phyloP scores from a whole-genome alignment of 2,329 filamentous ascomycete species.

The Talaromyces sp. region DNA sequence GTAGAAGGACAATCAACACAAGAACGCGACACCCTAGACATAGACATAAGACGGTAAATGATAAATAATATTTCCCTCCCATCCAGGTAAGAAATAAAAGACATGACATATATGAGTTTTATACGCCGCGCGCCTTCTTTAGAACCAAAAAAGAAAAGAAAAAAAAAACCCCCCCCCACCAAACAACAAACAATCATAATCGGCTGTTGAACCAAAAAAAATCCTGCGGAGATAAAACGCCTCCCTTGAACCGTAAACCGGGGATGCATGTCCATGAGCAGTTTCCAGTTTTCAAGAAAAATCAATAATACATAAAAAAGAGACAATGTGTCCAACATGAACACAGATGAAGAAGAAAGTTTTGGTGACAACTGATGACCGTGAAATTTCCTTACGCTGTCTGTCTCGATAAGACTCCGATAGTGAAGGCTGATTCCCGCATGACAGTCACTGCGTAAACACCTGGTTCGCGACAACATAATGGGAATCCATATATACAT shows the following conservation, averaged over 20 bases:
- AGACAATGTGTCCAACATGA: not conserved
- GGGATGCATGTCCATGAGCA: not conserved
- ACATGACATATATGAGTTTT: slow-evolving; percentile 2
- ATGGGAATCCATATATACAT: not conserved
- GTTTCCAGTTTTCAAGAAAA: not conserved
- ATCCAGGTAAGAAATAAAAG: not conserved
- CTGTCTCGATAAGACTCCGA: not conserved
- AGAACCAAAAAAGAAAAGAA: not conserved
- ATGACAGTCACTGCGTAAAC: not conserved
- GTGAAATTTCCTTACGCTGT: not conserved
- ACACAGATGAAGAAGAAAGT: not conserved
- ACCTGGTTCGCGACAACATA: not conserved
- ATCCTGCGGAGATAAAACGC: not conserved
- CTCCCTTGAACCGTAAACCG: not conserved
- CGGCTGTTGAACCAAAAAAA: not conserved
- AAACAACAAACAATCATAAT: not conserved
- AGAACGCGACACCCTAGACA: not conserved
- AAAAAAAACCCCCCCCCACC: not conserved
- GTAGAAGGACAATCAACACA: not conserved
- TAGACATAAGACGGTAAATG: not conserved
- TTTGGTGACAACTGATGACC: not conserved
- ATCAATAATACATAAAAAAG: not conserved
- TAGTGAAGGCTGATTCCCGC: not conserved
- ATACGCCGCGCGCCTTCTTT: slow-evolving; percentile 6
- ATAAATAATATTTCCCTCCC: not conserved